These are phyloP conservation scores for Durotheca rogersii DNA, from an alignment of 495 filamentous ascomycete species.

Conservation along the genomic window DNA sequence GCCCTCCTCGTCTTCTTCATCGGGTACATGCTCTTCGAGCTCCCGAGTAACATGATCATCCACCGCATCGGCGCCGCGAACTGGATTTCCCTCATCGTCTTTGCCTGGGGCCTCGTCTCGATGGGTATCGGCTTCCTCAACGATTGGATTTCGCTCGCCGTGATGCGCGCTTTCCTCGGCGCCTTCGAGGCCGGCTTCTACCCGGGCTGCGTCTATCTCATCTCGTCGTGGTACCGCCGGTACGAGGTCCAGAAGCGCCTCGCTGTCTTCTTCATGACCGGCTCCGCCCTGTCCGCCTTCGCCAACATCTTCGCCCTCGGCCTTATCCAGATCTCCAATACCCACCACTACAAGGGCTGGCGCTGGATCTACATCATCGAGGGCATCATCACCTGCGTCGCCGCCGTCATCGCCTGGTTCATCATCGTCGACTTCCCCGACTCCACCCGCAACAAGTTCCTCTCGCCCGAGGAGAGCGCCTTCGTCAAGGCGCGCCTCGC, in stretches of 20 bases:
- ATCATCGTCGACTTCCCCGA: conserved; percentile 62
- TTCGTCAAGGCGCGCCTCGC: conserved; percentile 57
- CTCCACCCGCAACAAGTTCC: conserved; percentile 47
- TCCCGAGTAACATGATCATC: conserved; percentile 73
- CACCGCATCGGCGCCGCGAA: conserved; percentile 57
- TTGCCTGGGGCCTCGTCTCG: conserved; percentile 55
- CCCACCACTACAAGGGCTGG: conserved; percentile 56
- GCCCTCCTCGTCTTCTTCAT: conserved; percentile 56
- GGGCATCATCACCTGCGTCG: conserved; percentile 41
- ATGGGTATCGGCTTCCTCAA: conserved; percentile 61
- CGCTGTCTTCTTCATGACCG: conserved; percentile 62
- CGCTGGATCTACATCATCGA: conserved; percentile 63
- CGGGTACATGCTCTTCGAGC: conserved; percentile 36
- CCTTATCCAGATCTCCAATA: conserved; percentile 61
- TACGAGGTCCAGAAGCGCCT: conserved; percentile 59
- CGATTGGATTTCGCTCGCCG: conserved; percentile 52
- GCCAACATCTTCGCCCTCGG: conserved; percentile 59
- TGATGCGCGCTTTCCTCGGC: conserved; percentile 57
- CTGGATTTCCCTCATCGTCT: conserved; percentile 60
- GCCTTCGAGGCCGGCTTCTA: conserved; percentile 60
- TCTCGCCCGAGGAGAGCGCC: conserved; percentile 47
- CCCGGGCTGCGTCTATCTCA: conserved; percentile 61
- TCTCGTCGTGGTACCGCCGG: conserved; percentile 62
- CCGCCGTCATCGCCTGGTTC: conserved; percentile 43
- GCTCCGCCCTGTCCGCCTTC: conserved; percentile 60